A percentile compares a stretch with the other conserved stretches of the same genome.
These are phyloP conservation scores for Candolleomyces aberdarensis DNA, from an alignment of 768 basidiomycete genomes.

Conservation along the genomic window DNA sequence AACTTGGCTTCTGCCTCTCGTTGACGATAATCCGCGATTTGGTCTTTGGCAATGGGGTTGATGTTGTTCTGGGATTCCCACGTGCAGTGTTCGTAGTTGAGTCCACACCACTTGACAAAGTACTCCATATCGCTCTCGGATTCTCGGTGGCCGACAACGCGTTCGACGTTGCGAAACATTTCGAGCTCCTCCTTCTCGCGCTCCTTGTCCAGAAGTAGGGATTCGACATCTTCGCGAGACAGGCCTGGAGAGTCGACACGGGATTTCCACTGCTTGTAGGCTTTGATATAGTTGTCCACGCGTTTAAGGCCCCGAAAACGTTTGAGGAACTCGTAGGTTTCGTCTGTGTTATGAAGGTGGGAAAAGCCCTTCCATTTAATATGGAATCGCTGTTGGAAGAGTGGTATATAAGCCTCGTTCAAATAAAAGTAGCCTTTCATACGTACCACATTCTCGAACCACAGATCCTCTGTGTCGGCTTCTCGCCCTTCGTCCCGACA, in stretches of 20 bases:
- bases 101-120: conserved; percentile 95
- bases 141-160: conserved; percentile 80
- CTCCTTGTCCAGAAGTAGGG: conserved; percentile 85
- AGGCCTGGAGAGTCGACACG: conserved; percentile 63
- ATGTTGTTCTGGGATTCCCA: conserved; percentile 90
- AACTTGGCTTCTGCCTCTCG: conserved; percentile 78
- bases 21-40: conserved; percentile 75
- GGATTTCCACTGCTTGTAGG: conserved; percentile 71
- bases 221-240: conserved; percentile 85
- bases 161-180: conserved; percentile 86
- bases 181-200: conserved; percentile 90
- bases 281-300: conserved; percentile 98
- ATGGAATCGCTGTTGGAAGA: conserved; percentile 75
- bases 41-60: conserved; percentile 68
- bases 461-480: conserved; percentile 75
- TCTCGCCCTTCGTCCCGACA: conserved; percentile 80
- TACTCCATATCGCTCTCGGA: conserved; percentile 64
- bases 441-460: conserved; percentile 83
- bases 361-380: conserved; percentile 99
- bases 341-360: conserved; percentile 99
- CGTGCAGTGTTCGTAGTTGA: conserved; percentile 93
- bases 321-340: conserved; percentile 94
- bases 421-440: conserved; percentile 6
- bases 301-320: conserved; percentile 94
- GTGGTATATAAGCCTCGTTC: conserved; percentile 8